Percentiles rank a stretch among this genome's conserved stretches.
Conservation (phyloP, 176 grass and related monocot genomes). For the Elaeis guineensis region DNA sequence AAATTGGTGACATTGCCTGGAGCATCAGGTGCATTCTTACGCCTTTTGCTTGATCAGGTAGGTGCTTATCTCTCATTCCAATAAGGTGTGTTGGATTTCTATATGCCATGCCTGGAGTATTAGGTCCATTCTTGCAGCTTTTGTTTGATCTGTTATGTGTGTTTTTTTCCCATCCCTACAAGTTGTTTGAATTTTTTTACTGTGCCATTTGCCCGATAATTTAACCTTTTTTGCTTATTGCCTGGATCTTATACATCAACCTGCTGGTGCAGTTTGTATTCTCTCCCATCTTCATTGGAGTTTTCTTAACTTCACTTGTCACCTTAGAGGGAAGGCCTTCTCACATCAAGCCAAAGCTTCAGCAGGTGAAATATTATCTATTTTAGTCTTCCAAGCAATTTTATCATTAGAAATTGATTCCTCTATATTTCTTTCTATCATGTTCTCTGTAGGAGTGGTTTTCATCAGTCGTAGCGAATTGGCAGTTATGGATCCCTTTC, state of each 20-base stretch:
- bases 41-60: constrained; percentile 88
- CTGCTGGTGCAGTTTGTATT: constrained; percentile 53
- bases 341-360: constrained; percentile 72
- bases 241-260: too few species aligned
- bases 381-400: neutral
- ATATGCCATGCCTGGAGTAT: neutral
- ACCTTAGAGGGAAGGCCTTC: constrained; percentile 75
- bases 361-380: constrained; percentile 48
- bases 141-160: too few species aligned
- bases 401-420: neutral
- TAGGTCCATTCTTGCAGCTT: neutral
- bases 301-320: constrained; percentile 76
- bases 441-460: constrained; percentile 60
- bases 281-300: constrained; percentile 78
- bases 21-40: constrained; percentile 52
- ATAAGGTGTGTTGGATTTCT: neutral
- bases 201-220: too few species aligned
- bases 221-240: too few species aligned
- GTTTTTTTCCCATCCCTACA: too few species aligned
- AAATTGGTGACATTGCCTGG: constrained; percentile 53
- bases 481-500: constrained; percentile 95
- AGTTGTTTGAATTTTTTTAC: too few species aligned
- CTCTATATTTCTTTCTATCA: constrained; percentile 1
- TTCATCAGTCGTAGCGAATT: constrained; percentile 63
- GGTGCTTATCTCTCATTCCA: neutral